A percentile compares a stretch with the other conserved stretches of the same genome.
phyloP scores from a whole-genome alignment of 495 filamentous ascomycete genomes.

The Tuber melanosporum region DNA sequence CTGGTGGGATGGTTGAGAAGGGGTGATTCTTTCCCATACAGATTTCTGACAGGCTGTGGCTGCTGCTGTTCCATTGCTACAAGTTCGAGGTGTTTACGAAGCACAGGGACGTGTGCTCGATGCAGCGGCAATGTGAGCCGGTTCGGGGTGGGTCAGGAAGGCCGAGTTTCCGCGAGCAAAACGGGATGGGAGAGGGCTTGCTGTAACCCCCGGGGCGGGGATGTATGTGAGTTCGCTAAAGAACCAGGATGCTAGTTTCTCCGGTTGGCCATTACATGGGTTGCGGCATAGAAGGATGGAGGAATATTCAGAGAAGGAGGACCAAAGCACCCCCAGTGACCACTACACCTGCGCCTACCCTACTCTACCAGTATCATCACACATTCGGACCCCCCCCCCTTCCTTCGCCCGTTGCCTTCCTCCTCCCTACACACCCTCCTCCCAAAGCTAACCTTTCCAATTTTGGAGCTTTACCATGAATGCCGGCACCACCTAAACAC shows the following conservation, averaged over 20 bases:
- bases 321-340: background rate
- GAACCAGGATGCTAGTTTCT: background rate
- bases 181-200: background rate
- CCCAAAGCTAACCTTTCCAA: background rate
- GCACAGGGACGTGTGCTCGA: background rate
- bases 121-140: background rate
- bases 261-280: background rate
- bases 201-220: background rate
- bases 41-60: background rate
- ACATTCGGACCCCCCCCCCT: background rate
- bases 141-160: background rate
- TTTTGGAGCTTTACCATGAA: slow-evolving; percentile 1
- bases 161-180: background rate
- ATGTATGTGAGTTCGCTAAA: background rate
- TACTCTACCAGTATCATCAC: background rate
- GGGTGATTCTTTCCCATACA: background rate
- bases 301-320: background rate
- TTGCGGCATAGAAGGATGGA: background rate
- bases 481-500: background rate
- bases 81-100: background rate
- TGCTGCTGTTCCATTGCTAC: background rate
- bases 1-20: background rate
- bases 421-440: background rate
- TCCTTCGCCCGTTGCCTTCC: background rate
- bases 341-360: background rate